Conservation (phyloP, 306 rosid genomes). For the Vigna trinervia region DNA sequence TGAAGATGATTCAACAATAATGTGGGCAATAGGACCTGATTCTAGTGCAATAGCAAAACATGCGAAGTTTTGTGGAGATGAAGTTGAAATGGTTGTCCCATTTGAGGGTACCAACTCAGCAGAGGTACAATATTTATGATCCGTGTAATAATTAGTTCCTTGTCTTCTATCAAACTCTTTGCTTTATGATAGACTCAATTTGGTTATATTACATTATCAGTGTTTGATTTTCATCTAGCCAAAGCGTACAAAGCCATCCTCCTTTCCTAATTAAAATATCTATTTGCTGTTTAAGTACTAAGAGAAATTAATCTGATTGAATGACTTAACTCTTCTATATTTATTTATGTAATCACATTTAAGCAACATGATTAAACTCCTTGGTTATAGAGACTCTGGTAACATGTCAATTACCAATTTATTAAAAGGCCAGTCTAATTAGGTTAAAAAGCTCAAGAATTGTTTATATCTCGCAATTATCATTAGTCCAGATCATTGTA, state of each 20-base stretch:
- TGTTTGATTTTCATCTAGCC: neutral
- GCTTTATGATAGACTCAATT: conserved; percentile 21
- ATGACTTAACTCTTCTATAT: neutral
- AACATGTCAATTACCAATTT: neutral
- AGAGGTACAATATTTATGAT: conserved; percentile 60
- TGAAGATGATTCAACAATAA: conserved; percentile 77
- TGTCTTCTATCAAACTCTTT: conserved; percentile 21
- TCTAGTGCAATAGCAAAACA: conserved; percentile 75
- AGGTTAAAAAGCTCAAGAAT: neutral
- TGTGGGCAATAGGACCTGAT: conserved; percentile 83
- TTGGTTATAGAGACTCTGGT: neutral
- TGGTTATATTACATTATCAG: conserved; percentile 1
- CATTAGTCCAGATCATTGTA: neutral
- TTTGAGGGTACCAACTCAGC: conserved; percentile 71
- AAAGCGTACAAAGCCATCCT: neutral
- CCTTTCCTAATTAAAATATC: neutral
- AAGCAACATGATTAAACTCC: conserved; percentile 8
- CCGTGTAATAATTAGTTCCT: neutral
- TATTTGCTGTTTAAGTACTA: neutral
- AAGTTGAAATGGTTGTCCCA: conserved; percentile 80
- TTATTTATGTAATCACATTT: neutral
- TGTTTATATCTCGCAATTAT: neutral
- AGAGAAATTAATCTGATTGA: neutral
- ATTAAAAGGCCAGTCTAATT: neutral
- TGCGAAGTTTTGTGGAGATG: conserved; percentile 61